Evolutionary conservation across 495 filamentous ascomycete genomes (phyloP), one percentile per base, ranked within the genome.

Genomic region (Cercophora newfieldiana): DNA sequence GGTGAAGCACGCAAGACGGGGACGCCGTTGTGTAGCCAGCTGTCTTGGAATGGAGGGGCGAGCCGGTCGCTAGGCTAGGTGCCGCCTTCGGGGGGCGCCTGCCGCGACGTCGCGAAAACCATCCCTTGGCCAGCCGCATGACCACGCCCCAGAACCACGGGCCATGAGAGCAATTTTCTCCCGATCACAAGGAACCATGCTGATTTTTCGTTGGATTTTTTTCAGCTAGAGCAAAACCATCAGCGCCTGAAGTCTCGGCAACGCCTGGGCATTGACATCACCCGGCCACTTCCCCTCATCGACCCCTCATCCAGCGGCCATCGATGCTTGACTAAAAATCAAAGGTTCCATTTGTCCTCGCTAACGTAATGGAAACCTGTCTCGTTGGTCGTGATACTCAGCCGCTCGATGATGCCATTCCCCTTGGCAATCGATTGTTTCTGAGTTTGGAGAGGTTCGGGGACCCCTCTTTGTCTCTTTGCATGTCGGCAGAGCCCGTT

Each of bases 341-440:
- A 37, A 51, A 54, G 26, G 29, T 49, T 31, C 49, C 58, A 37
- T 59, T 51, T 19, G 50, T 26, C 31, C 24, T 61, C 56, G 25
- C 10, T 66, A 66, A 67, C 61, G 65, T 67, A 71, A 67, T 59
- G 44, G 16, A 48, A 67, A 69, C 37, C 26, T 6, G 44, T 66
- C 61, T 66, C 66, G 69, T 68, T 68, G 69, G 69, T 59, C 51
- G 24, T 24, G 16, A 29, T 28, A 18, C 31, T 56, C 31, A 55
- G 65, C 60, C 59, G 59, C 60, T 51, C 1, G 66, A 73, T 72
- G 66, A 67, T 73, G 72, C 68, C 72, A 74, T 76, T 67, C 16
- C 26, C 55, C 65, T 68, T 68, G 66, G 66, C 66, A 68, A 25
- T 4, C 37, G 26, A 51, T 58, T 59, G 59, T 58, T 53, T 56